Conservation (phyloP, 345 rosid genomes). For the Citrus hindsii region DNA sequence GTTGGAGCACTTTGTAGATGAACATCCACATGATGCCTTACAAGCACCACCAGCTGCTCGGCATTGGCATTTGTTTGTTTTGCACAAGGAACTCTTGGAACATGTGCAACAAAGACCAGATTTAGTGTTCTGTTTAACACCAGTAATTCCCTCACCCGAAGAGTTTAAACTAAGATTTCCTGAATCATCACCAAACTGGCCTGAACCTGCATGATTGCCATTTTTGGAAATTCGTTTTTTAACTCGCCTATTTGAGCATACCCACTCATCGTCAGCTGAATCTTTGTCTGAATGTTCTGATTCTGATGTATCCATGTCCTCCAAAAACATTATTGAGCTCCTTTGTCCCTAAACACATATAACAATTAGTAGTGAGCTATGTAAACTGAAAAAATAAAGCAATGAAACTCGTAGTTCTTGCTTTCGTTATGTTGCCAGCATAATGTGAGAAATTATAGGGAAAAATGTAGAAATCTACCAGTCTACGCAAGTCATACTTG, state of each 20-base stretch:
- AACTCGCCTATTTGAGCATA: conserved; percentile 28
- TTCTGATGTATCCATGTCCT: conserved; percentile 88
- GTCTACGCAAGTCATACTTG: conserved; percentile 54
- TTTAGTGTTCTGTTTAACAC: conserved; percentile 15
- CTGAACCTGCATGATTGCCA: conserved; percentile 28
- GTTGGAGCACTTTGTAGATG: conserved; percentile 60
- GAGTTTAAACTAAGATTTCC: conserved; percentile 22
- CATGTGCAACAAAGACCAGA: conserved; percentile 63
- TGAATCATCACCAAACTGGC: conserved; percentile 23
- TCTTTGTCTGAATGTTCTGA: conserved; percentile 59
- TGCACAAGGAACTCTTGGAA: conserved; percentile 59
- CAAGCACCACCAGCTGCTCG: conserved; percentile 60
- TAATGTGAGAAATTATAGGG: background rate
- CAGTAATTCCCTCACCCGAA: conserved; percentile 23
- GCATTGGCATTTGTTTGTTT: conserved; percentile 79
- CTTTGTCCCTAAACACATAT: conserved; percentile 43
- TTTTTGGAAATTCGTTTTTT: conserved; percentile 41
- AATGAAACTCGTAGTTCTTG: background rate
- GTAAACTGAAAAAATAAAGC: background rate
- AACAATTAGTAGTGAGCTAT: background rate
- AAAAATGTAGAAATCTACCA: conserved; percentile 22
- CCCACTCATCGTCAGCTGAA: conserved; percentile 55
- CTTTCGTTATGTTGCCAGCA: background rate
- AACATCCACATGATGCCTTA: conserved; percentile 66
- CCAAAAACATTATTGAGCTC: conserved; percentile 42